phyloP scores from a whole-genome alignment of 306 rosid genomes.

The Gastrolobium villosum region DNA sequence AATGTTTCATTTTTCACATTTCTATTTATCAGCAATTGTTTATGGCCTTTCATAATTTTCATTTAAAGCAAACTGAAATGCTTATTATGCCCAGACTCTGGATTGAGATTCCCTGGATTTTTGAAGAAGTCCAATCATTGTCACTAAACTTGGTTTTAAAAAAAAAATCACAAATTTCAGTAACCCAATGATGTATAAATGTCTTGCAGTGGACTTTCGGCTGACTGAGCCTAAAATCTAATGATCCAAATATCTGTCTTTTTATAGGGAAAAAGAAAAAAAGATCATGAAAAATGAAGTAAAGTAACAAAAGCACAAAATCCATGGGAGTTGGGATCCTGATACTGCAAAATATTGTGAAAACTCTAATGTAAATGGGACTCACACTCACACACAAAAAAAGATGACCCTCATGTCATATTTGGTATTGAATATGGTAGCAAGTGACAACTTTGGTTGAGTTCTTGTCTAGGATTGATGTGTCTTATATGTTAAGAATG shows the following conservation, averaged over 20 bases:
- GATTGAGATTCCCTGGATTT: neutral
- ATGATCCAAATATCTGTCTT: neutral
- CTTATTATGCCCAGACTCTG: neutral
- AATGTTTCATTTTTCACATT: no score
- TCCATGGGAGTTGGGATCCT: neutral
- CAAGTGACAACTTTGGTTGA: slow-evolving; percentile 32
- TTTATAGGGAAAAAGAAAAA: neutral
- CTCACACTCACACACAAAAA: neutral
- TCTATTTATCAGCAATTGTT: neutral
- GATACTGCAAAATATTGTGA: slow-evolving; percentile 17
- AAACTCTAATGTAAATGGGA: slow-evolving; percentile 10
- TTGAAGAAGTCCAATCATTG: neutral
- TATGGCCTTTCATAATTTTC: neutral
- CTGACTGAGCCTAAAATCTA: neutral
- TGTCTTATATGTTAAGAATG: neutral
- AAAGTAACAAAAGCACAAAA: slow-evolving; percentile 1
- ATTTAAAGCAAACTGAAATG: neutral
- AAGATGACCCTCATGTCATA: slow-evolving; percentile 34
- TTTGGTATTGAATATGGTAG: slow-evolving; percentile 5
- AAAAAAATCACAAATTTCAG: neutral
- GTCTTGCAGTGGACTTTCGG: neutral
- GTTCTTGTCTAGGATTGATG: slow-evolving; percentile 20
- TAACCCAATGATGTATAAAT: neutral
- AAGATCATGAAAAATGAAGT: neutral
- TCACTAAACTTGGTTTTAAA: neutral